These are phyloP conservation scores for Tetrapisispora arboricola DNA, from an alignment of 805 yeast species.

Conservation along the genomic window DNA sequence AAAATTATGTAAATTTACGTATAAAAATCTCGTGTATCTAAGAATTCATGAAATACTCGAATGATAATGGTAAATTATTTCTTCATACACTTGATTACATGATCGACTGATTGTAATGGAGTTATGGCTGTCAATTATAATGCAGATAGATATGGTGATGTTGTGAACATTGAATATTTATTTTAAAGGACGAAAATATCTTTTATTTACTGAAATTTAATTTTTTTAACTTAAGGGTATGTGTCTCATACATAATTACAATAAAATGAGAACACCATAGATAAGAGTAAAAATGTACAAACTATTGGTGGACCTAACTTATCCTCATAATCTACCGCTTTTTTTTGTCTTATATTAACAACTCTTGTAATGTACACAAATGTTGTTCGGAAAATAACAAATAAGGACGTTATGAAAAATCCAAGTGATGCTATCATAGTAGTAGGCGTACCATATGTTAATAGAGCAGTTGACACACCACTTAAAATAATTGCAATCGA, in stretches of 20 bases:
- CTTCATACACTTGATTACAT: too few relatives aligned
- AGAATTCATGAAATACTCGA: not conserved
- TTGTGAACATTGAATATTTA: not conserved
- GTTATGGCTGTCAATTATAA: too few relatives aligned
- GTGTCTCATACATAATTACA: conserved; percentile 22
- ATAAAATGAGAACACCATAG: conserved; percentile 53
- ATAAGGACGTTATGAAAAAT: conserved; percentile 70
- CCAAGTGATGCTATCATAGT: conserved; percentile 78
- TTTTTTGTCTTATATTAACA: conserved; percentile 67
- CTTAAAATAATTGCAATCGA: conserved; percentile 82
- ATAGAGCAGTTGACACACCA: conserved; percentile 77
- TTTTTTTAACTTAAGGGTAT: too few relatives aligned
- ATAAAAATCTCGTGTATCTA: not conserved
- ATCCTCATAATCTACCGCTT: conserved; percentile 80
- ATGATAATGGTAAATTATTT: not conserved
- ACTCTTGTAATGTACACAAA: conserved; percentile 75
- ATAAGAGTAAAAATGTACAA: conserved; percentile 61
- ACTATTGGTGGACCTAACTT: conserved; percentile 76
- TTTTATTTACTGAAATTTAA: too few relatives aligned
- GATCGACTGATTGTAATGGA: too few relatives aligned
- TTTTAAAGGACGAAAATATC: not conserved
- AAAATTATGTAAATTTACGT: not conserved
- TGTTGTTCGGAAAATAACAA: conserved; percentile 63
- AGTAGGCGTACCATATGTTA: conserved; percentile 71
- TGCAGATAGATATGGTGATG: too few relatives aligned